These are phyloP conservation scores for Beauveria australis DNA, from an alignment of 2,329 filamentous ascomycete genomes.

Conservation along the genomic window DNA sequence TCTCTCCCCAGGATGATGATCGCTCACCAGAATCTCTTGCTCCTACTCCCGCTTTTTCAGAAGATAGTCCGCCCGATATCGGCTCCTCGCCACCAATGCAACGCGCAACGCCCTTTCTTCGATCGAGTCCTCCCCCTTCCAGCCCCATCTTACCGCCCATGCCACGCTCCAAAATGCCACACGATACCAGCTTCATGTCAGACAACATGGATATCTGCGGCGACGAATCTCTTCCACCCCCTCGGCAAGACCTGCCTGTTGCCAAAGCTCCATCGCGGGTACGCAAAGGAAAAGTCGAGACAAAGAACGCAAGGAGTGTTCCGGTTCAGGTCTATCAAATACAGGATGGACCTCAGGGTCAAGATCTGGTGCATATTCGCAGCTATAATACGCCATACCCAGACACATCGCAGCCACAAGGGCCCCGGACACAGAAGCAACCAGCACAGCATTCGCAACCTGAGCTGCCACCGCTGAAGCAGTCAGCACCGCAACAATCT, in stretches of 20 bases:
- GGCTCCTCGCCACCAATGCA: constrained; percentile 85
- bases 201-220: constrained; percentile 59
- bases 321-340: constrained; percentile 37
- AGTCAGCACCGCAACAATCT: constrained; percentile 13
- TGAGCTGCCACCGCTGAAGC: constrained; percentile 19
- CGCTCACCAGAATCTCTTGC: constrained; percentile 47
- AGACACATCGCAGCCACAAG: constrained; percentile 14
- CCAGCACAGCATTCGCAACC: constrained; percentile 15
- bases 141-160: constrained; percentile 69
- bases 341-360: constrained; percentile 26
- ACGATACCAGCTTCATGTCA: constrained; percentile 80
- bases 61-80: constrained; percentile 70
- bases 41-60: constrained; percentile 45
- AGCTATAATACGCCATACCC: constrained; percentile 25
- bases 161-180: constrained; percentile 50
- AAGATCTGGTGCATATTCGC: constrained; percentile 28
- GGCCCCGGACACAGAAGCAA: neutral
- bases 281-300: constrained; percentile 14
- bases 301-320: constrained; percentile 27
- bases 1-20: constrained; percentile 40
- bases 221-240: constrained; percentile 43
- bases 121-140: constrained; percentile 60
- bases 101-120: constrained; percentile 46
- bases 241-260: constrained; percentile 21
- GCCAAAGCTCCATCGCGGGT: neutral